These are phyloP conservation scores for Malania oleifera DNA, from an alignment of 164 flowering plant genomes.

Conservation along the genomic window DNA sequence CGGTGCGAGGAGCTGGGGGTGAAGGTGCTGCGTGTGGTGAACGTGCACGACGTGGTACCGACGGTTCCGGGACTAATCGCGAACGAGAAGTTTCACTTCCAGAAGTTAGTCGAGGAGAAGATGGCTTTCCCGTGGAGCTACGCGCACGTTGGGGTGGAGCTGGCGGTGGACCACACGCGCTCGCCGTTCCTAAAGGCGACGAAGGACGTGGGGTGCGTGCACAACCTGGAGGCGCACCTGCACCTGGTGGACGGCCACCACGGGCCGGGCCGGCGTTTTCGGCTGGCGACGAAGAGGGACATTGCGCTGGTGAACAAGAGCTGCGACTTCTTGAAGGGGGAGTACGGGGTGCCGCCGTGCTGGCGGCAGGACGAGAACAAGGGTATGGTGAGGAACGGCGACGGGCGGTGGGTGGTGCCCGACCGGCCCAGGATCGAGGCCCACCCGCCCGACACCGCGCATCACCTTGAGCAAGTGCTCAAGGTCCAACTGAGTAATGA, in stretches of 20 bases:
- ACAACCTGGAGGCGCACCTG: constrained; percentile 61
- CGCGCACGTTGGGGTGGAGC: constrained; percentile 71
- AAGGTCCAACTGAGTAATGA: too few relatives aligned
- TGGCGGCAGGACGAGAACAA: constrained; percentile 81
- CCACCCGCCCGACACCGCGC: constrained; percentile 62
- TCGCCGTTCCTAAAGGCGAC: constrained; percentile 47
- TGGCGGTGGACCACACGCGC: constrained; percentile 44
- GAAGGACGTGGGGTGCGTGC: constrained; percentile 34
- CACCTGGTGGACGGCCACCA: constrained; percentile 73
- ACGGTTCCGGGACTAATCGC: constrained; percentile 67
- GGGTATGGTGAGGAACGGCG: constrained; percentile 66
- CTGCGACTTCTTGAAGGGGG: constrained; percentile 46
- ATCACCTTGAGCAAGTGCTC: constrained; percentile 49
- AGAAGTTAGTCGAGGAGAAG: constrained; percentile 38
- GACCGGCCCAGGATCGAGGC: constrained; percentile 55
- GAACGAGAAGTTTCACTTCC: constrained; percentile 53
- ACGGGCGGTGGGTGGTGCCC: constrained; percentile 73
- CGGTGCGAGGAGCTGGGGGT: constrained; percentile 61
- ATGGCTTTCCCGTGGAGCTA: constrained; percentile 75
- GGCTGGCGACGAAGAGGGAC: constrained; percentile 42
- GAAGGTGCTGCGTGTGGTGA: constrained; percentile 57
- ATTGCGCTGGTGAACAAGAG: constrained; percentile 66
- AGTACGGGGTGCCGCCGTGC: constrained; percentile 56
- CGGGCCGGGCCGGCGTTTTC: constrained; percentile 36
- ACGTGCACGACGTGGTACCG: constrained; percentile 74